phyloP scores from a whole-genome alignment of 352 stramenopile species.

The Globisporangium canariense region DNA sequence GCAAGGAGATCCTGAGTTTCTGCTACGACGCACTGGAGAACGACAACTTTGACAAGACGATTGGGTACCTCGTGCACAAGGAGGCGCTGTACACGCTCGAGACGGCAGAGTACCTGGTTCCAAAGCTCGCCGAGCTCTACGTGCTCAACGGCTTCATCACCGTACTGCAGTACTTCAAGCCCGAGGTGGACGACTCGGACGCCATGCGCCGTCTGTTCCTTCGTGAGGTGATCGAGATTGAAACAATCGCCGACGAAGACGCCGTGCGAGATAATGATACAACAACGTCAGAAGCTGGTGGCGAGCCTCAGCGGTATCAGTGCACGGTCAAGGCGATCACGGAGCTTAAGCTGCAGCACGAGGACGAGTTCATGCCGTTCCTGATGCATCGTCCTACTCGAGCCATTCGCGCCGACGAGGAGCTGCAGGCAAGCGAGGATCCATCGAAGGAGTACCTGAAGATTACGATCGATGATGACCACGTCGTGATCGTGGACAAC shows the following conservation, averaged over 20 bases:
- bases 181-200: constrained; percentile 37
- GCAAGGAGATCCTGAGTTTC: constrained; percentile 43
- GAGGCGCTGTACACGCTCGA: constrained; percentile 50
- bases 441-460: constrained; percentile 41
- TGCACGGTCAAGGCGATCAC: constrained; percentile 43
- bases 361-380: constrained; percentile 66
- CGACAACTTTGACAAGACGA: constrained; percentile 65
- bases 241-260: constrained; percentile 33
- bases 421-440: constrained; percentile 9
- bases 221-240: constrained; percentile 64
- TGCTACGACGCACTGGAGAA: constrained; percentile 56
- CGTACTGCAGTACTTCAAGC: constrained; percentile 61
- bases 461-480: constrained; percentile 36
- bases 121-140: constrained; percentile 65
- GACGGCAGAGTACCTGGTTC: constrained; percentile 33
- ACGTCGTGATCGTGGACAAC: constrained; percentile 57
- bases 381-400: constrained; percentile 29
- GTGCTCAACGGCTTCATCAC: constrained; percentile 43
- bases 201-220: constrained; percentile 58
- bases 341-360: constrained; percentile 65
- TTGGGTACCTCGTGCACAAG: constrained; percentile 55
- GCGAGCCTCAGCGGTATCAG: constrained; percentile 20
- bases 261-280: constrained; percentile 6
- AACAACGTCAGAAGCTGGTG: neutral
- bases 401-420: constrained; percentile 1